A percentile compares a stretch with the other conserved stretches of the same genome.
phyloP scores from a whole-genome alignment of 78 protist species.

The Dictyostelium citrinum region DNA sequence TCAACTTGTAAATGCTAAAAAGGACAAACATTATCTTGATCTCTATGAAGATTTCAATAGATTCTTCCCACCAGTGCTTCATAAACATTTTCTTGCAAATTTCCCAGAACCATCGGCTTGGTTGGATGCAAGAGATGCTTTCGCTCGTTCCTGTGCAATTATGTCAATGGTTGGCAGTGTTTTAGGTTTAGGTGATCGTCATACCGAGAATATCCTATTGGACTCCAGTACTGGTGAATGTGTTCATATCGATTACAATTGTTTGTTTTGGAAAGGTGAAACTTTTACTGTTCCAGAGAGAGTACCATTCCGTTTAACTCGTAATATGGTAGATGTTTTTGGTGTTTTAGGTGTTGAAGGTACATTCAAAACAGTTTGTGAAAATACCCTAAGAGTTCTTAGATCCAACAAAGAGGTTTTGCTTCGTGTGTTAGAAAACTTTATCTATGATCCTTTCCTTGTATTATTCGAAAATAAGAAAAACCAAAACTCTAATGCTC shows the following conservation, averaged over 20 bases:
- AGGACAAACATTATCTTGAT: neutral
- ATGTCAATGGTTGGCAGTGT: conserved; percentile 93
- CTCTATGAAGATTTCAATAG: neutral
- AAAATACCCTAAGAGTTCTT: conserved; percentile 83
- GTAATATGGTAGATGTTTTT: conserved; percentile 93
- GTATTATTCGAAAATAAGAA: conserved; percentile 70
- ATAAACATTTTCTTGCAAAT: conserved; percentile 86
- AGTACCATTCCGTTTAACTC: conserved; percentile 97
- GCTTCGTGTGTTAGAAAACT: conserved; percentile 91
- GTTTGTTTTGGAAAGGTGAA: conserved; percentile 93
- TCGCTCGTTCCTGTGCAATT: conserved; percentile 83
- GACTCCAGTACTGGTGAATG: conserved; percentile 87
- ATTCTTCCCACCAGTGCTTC: conserved; percentile 87
- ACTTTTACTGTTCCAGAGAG: conserved; percentile 85
- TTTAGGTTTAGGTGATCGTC: conserved; percentile 93
- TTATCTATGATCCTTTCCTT: conserved; percentile 94
- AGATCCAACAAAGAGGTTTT: conserved; percentile 84
- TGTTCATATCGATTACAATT: conserved; percentile 96
- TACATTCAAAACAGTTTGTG: conserved; percentile 75
- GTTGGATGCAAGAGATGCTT: conserved; percentile 87
- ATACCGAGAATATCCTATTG: conserved; percentile 95
- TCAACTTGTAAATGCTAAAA: neutral
- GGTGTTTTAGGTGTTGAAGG: conserved; percentile 92
- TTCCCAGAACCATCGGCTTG: conserved; percentile 92
- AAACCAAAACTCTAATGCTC: neutral